phyloP scores from a whole-genome alignment of 2,329 filamentous ascomycete species.

The Phymatotrichopsis omnivora region DNA sequence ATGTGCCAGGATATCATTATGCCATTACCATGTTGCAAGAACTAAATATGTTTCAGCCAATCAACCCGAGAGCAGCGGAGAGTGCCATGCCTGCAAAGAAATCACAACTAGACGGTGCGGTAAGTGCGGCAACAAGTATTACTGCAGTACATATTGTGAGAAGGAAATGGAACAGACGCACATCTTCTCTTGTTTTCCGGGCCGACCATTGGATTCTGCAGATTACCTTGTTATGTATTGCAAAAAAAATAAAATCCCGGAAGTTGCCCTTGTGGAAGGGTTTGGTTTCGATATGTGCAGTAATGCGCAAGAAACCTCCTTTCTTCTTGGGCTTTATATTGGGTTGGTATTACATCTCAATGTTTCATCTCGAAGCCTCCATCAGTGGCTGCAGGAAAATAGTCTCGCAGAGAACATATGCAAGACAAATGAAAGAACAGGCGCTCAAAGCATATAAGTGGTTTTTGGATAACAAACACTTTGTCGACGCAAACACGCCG shows the following conservation, averaged over 20 bases:
- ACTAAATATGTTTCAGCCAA: conserved; percentile 1
- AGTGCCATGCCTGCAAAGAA: not conserved
- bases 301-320: not conserved
- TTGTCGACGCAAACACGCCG: conserved; percentile 10
- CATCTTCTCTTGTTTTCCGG: conserved; percentile 4
- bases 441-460: conserved; percentile 1
- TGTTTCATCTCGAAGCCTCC: conserved; percentile 1
- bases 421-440: conserved; percentile 1
- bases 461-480: conserved; percentile 14
- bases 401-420: conserved; percentile 7
- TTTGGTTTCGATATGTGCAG: conserved; percentile 12
- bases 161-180: not conserved
- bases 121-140: conserved; percentile 6
- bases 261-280: conserved; percentile 3
- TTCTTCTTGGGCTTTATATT: conserved; percentile 10
- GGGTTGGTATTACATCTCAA: not conserved
- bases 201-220: conserved; percentile 12
- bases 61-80: not conserved
- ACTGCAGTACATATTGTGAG: conserved; percentile 3
- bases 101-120: conserved; percentile 3
- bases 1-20: no score
- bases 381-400: conserved; percentile 11
- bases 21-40: not conserved
- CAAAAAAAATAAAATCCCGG: not conserved
- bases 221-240: conserved; percentile 13